These are phyloP conservation scores for Hymenoscyphus occultus DNA, from an alignment of 2,329 filamentous ascomycete genomes.

Conservation along the genomic window DNA sequence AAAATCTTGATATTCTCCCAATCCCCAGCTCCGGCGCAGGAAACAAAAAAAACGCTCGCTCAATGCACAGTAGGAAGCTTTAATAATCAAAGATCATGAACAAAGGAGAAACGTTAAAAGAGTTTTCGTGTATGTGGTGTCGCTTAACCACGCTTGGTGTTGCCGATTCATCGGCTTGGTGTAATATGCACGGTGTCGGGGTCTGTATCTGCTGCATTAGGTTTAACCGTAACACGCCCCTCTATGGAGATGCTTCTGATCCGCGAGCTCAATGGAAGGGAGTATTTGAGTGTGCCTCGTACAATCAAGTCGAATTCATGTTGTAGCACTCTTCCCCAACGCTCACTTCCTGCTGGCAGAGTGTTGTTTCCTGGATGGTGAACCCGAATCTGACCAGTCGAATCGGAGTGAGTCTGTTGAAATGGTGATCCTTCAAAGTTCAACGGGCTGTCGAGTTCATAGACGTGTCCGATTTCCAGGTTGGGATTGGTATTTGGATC, in stretches of 20 bases:
- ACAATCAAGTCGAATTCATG: constrained; percentile 93
- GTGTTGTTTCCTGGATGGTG: constrained; percentile 84
- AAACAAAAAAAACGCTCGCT: constrained; percentile 18
- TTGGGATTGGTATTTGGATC: constrained; percentile 68
- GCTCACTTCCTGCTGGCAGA: constrained; percentile 71
- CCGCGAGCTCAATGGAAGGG: constrained; percentile 58
- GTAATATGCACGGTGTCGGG: constrained; percentile 32
- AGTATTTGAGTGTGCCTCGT: constrained; percentile 83
- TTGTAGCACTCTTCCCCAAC: constrained; percentile 87
- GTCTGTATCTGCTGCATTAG: constrained; percentile 44
- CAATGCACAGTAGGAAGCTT: constrained; percentile 24
- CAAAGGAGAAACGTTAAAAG: constrained; percentile 23
- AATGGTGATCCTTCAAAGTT: constrained; percentile 89
- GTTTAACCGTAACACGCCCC: constrained; percentile 57
- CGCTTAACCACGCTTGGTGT: constrained; percentile 16
- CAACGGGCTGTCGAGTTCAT: constrained; percentile 81
- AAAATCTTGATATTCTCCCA: not conserved
- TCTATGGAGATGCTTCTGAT: constrained; percentile 59
- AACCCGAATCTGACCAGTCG: constrained; percentile 80
- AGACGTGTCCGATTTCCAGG: constrained; percentile 87
- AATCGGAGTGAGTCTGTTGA: constrained; percentile 66
- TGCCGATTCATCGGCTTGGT: constrained; percentile 10
- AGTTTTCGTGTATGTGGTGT: constrained; percentile 10
- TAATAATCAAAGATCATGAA: constrained; percentile 21
- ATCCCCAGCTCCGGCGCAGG: not conserved